Base-by-base conservation (phyloP, 345 rosid genomes). In the Ricinus communis region DNA sequence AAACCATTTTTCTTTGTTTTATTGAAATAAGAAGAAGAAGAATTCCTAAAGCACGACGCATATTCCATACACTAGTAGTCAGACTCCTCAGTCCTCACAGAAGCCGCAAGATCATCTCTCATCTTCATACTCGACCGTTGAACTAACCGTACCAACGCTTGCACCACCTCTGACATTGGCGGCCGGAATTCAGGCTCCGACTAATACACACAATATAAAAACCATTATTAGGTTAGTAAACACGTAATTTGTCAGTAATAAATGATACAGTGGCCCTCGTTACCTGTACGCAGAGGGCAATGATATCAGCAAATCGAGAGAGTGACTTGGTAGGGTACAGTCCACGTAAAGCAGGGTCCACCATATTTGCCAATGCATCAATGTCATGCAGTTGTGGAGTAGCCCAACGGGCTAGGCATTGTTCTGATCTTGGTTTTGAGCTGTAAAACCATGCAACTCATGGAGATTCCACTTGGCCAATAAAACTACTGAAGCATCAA, bases 271-370 rank as follows among this genome's bases (percentile, higher is more conserved):
- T n/a, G n/a, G n/a, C n/a, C n/a, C n/a, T n/a, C n/a, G n/a, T n/a
- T 57, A 93, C 98, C 89, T 91, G 91, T 55, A 91, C 87, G 46
- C 98, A 93, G 46, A 88, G 87, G n/a, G 93, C 87, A 64, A 93
- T 86, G 47, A 85, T 71, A 57, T 91, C 94, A 3, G 97, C 96
- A 62, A 93, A 91, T 71, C 89, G 43, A 8, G 97, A 85, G 72
- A 93, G 80, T 8, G 98, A 85, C 74, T 86, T 93, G 65, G 88
- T 90, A 77, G 93, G 82, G 64, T 86, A 93, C n/a, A 93, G 89
- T 51, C 98, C 98, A 5, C 96, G 88, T 74, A 93, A 77, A 5
- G 98, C 93, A 22, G 98, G 98, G 69, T 93, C 97, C 18, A 81
- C 98, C 94, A 93, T 90, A 50, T 71, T 85, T 58, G 25, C 73